Conservation (phyloP, 331 rosid genomes). For the Acacia concinna region DNA sequence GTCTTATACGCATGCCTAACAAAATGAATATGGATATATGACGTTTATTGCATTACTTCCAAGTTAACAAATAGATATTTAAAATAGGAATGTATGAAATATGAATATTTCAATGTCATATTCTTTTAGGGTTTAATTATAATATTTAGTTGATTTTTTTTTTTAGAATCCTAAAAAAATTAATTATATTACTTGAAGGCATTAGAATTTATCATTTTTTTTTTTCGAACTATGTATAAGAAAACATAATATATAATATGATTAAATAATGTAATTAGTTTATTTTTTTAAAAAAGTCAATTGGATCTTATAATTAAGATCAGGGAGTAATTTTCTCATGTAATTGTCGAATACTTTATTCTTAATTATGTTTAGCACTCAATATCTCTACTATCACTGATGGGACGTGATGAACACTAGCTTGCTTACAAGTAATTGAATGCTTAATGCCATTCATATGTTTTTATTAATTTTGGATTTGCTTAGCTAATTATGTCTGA, state of each 20-base stretch:
- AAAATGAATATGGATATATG: neutral
- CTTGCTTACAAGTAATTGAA: slow-evolving; percentile 37
- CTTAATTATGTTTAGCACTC: neutral
- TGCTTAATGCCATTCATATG: slow-evolving; percentile 1
- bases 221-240: too few species aligned
- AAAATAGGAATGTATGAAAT: neutral
- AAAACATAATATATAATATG: too few species aligned
- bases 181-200: too few species aligned
- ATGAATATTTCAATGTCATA: neutral
- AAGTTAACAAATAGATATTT: neutral
- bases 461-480: neutral
- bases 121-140: too few species aligned
- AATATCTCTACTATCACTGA: slow-evolving; percentile 1
- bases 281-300: too few species aligned
- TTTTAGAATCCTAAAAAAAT: too few species aligned
- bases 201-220: too few species aligned
- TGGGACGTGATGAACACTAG: slow-evolving; percentile 7
- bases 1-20: neutral
- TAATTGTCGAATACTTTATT: neutral
- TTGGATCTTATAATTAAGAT: too few species aligned
- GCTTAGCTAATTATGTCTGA: neutral
- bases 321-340: too few species aligned
- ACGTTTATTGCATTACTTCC: neutral
- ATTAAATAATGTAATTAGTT: too few species aligned
- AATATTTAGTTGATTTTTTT: too few species aligned